A percentile compares a stretch with the other conserved stretches of the same genome.
phyloP scores from a whole-genome alignment of 148 eudicot genomes.

The Drosera capensis region DNA sequence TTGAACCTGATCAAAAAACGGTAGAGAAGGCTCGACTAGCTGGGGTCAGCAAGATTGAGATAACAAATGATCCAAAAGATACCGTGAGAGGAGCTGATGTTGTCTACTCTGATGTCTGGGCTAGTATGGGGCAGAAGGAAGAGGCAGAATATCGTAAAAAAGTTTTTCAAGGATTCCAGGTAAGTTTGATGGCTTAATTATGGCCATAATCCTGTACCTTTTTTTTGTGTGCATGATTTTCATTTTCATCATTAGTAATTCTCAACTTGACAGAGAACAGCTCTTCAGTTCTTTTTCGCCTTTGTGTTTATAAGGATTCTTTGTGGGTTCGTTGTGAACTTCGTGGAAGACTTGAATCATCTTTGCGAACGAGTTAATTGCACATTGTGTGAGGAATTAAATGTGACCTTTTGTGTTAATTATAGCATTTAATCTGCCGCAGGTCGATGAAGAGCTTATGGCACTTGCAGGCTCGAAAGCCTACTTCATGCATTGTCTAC shows the following conservation, averaged over 20 bases:
- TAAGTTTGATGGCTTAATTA: conserved; percentile 16
- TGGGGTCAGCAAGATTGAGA: conserved; percentile 84
- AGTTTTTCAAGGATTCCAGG: conserved; percentile 91
- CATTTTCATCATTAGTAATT: not conserved
- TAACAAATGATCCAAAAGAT: conserved; percentile 73
- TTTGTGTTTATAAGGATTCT: too few species aligned
- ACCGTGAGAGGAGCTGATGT: conserved; percentile 96
- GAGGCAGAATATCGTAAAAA: conserved; percentile 75
- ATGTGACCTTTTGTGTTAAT: too few species aligned
- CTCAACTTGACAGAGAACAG: too few species aligned
- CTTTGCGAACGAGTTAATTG: too few species aligned
- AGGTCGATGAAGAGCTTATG: conserved; percentile 93
- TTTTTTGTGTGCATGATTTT: too few species aligned
- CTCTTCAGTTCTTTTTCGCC: too few species aligned
- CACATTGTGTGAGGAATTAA: too few species aligned
- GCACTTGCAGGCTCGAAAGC: conserved; percentile 83
- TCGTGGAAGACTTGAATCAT: too few species aligned
- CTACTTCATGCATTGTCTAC: conserved; percentile 93
- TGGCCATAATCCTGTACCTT: too few species aligned
- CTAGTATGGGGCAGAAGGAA: conserved; percentile 98
- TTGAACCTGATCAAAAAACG: conserved; percentile 75
- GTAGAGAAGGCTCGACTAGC: conserved; percentile 57
- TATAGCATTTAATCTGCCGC: too few species aligned
- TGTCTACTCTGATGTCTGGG: conserved; percentile 98
- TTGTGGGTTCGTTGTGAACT: too few species aligned